These are phyloP conservation scores for Tilletia setariae DNA, from an alignment of 1,284 basidiomycete species.

Conservation along the genomic window DNA sequence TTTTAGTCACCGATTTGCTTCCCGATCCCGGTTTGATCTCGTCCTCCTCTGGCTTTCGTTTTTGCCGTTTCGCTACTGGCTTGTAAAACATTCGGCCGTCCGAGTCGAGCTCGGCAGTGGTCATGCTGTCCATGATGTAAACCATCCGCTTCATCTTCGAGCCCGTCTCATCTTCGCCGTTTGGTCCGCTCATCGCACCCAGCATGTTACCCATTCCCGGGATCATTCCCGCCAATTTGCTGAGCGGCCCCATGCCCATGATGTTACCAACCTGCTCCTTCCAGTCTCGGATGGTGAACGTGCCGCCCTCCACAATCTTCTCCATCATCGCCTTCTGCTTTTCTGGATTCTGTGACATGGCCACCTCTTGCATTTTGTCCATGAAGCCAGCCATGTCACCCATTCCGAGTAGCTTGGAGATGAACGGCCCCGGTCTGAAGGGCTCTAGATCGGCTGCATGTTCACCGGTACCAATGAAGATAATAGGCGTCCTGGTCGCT, in stretches of 20 bases:
- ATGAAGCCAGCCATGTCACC: constrained; percentile 95
- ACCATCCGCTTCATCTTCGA: constrained; percentile 90
- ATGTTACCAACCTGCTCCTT: constrained; percentile 94
- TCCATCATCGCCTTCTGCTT: constrained; percentile 98
- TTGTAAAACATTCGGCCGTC: constrained; percentile 65
- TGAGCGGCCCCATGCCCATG: constrained; percentile 98
- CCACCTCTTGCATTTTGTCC: constrained; percentile 61
- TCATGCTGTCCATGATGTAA: constrained; percentile 98
- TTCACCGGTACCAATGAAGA: constrained; percentile 96
- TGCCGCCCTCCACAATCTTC: constrained; percentile 87
- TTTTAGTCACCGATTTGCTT: constrained; percentile 27
- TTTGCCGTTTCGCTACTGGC: constrained; percentile 32
- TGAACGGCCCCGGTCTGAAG: constrained; percentile 93
- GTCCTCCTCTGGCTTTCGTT: constrained; percentile 15
- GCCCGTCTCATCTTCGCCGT: constrained; percentile 85
- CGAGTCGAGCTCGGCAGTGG: constrained; percentile 86
- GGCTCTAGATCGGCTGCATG: constrained; percentile 92
- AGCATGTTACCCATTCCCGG: constrained; percentile 88
- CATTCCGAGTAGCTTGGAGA: constrained; percentile 90
- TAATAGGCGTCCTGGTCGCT: constrained; percentile 96
- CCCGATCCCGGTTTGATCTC: constrained; percentile 11
- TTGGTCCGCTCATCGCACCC: constrained; percentile 55
- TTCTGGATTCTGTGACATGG: constrained; percentile 59
- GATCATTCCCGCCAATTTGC: constrained; percentile 98
- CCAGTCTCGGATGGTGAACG: constrained; percentile 94